Evolutionary conservation across 2,329 filamentous ascomycete genomes (phyloP), one percentile per base, ranked within the genome.

Genomic region (Pseudogymnoascus sp.): DNA sequence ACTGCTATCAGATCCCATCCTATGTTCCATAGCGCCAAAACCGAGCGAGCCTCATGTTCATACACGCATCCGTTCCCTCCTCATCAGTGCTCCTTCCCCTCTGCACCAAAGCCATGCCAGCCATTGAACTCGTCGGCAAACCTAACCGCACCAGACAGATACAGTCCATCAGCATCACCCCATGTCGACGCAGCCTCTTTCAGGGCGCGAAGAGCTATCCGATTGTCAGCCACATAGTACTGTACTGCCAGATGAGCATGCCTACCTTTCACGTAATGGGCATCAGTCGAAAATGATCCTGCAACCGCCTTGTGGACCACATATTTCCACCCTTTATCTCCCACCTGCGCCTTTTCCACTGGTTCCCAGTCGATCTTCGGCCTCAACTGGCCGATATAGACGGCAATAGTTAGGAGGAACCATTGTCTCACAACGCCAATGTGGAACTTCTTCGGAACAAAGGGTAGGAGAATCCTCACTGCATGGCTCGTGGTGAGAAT

Each of bases 401-500:
- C 83, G 0, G 86, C 83, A 44, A 97, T 74, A 0, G 88, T 85
- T 44, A 96, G 82, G 4, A 99, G 77, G 90, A 91, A 96, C 92
- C 94, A 97, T 73, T 96, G 87, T 40, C 89, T 81, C 7, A 97
- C 80, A 4, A 99, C 77, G 21, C 78, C 78, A 53, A 91, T 74
- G 68, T 96, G 93, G 69, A 87, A 88, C 70, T 85, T 84, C 12
- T 81, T 75, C 0, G 92, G 91, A 10, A 97, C 77, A 37, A 91
- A 75, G 0, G 94, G 91, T 2, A 99, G 78, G 4, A 99, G 76
- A 23, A 96, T 84, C n/a, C 94, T 84, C 11, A 96, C 84, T 0
- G 94, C 93, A 73, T 99, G 92, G 65, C 88, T 92, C 18, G 89
- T 88, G 0, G 91, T 95, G 33, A 99, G 80, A 6, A 94, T 74